Evolutionary conservation across 2,329 filamentous ascomycete species (phyloP).

Genomic region (Penicillium expansum): DNA sequence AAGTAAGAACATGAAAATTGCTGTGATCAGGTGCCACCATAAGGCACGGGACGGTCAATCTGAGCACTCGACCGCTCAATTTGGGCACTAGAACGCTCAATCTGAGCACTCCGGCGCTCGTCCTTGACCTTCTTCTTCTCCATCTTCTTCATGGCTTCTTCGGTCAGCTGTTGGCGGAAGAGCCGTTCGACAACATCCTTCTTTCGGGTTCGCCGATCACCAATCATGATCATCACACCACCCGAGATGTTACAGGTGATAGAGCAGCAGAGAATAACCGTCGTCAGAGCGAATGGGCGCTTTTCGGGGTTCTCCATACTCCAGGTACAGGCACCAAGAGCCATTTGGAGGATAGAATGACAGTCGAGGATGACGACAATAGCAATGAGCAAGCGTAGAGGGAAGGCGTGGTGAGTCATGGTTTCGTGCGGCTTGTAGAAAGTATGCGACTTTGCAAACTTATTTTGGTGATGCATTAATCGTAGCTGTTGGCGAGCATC

Average conservation of each 20-base stretch:
- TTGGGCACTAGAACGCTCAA: slow-evolving; percentile 9
- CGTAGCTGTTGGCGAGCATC: slow-evolving; percentile 64
- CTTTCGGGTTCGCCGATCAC: slow-evolving; percentile 74
- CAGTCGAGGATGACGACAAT: slow-evolving; percentile 77
- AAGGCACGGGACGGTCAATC: slow-evolving; percentile 14
- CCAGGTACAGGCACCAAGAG: slow-evolving; percentile 76
- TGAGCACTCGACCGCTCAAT: neutral
- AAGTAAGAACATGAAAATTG: neutral
- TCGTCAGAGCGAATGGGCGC: slow-evolving; percentile 70
- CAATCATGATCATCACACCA: slow-evolving; percentile 72
- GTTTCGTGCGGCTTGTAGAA: slow-evolving; percentile 91
- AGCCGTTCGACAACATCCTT: slow-evolving; percentile 79
- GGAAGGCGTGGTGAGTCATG: slow-evolving; percentile 75
- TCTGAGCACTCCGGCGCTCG: slow-evolving; percentile 26
- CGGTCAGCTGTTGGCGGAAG: slow-evolving; percentile 72
- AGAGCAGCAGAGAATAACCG: slow-evolving; percentile 74
- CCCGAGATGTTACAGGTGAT: slow-evolving; percentile 75
- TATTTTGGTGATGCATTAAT: slow-evolving; percentile 73
- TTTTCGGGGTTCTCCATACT: slow-evolving; percentile 64
- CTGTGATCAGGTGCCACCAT: slow-evolving; percentile 15
- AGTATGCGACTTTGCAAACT: slow-evolving; percentile 77
- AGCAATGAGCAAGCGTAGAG: slow-evolving; percentile 68
- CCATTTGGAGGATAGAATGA: slow-evolving; percentile 76
- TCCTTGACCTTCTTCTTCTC: slow-evolving; percentile 50
- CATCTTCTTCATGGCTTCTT: slow-evolving; percentile 59